Evolutionary conservation across 768 basidiomycete genomes (phyloP).

Genomic region (Neoboletus brunneissimus): DNA sequence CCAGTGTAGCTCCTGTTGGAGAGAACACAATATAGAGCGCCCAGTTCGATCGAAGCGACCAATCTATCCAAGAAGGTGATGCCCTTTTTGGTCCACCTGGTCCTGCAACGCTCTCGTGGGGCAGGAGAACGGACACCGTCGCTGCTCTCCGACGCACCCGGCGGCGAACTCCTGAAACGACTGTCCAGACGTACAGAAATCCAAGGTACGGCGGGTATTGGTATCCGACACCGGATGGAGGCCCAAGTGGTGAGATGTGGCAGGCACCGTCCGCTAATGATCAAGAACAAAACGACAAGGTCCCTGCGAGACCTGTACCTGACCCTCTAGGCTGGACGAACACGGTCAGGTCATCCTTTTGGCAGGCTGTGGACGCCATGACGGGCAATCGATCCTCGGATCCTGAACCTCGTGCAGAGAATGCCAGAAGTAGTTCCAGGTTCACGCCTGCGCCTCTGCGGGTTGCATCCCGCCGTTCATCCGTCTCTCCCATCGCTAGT

Average conservation of each 20-base stretch:
- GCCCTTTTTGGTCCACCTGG: constrained; percentile 16
- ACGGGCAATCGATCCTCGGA: constrained; percentile 39
- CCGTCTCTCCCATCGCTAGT: background rate
- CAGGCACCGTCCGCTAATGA: background rate
- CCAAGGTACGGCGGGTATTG: constrained; percentile 13
- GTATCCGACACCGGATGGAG: constrained; percentile 5
- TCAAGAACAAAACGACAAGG: background rate
- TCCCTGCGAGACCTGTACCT: background rate
- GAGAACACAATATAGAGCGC: background rate
- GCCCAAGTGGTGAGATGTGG: background rate
- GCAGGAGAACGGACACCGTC: constrained; percentile 28
- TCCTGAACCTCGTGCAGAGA: background rate
- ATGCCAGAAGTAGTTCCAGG: constrained; percentile 9
- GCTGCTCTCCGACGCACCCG: constrained; percentile 20
- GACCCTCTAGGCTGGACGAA: constrained; percentile 40
- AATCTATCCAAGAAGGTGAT: constrained; percentile 1
- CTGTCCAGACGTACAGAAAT: constrained; percentile 8
- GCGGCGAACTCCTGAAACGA: constrained; percentile 4
- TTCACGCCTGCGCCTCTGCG: constrained; percentile 25
- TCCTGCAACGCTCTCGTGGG: constrained; percentile 25
- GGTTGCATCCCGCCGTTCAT: constrained; percentile 11
- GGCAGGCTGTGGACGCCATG: constrained; percentile 49
- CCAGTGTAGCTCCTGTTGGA: background rate
- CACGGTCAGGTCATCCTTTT: constrained; percentile 42
- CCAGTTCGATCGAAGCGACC: background rate